These are phyloP conservation scores for Fusarium sp. DNA, from an alignment of 2,329 filamentous ascomycete genomes.

Conservation along the genomic window DNA sequence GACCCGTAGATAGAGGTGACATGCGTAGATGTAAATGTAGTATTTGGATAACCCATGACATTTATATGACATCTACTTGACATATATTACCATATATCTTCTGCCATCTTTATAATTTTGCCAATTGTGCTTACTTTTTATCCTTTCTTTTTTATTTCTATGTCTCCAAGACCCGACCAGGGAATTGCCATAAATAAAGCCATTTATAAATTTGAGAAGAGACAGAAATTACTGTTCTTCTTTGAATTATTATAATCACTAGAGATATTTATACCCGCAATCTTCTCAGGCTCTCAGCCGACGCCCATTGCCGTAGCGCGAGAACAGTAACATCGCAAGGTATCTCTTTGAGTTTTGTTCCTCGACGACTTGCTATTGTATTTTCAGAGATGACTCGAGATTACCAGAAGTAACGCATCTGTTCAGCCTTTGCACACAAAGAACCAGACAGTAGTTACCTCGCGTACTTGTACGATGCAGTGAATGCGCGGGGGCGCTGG, in stretches of 20 bases:
- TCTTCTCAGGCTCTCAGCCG: not conserved
- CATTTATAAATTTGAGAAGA: not conserved
- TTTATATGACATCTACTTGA: not conserved
- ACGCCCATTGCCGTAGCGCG: not conserved
- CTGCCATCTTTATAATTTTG: constrained; percentile 11
- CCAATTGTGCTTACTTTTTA: not conserved
- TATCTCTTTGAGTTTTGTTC: constrained; percentile 32
- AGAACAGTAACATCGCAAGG: constrained; percentile 10
- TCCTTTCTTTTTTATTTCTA: not conserved
- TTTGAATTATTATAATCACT: fast-evolving
- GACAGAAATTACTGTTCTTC: too few species aligned
- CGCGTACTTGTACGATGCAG: constrained; percentile 50
- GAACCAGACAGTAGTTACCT: constrained; percentile 54
- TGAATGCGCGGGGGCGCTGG: constrained; percentile 57
- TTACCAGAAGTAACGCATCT: constrained; percentile 29
- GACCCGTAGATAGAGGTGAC: not conserved
- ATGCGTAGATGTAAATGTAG: not conserved
- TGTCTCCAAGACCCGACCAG: fast-evolving
- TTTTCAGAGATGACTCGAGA: fast-evolving
- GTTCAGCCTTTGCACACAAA: constrained; percentile 54
- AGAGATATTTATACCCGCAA: not conserved
- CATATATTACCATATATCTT: constrained; percentile 9
- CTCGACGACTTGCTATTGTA: constrained; percentile 13
- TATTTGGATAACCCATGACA: too few species aligned
- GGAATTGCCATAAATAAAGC: fast-evolving